Evolutionary conservation across 2,329 filamentous ascomycete genomes (phyloP), one percentile per base, ranked within the genome.

Genomic region (Pseudogymnoascus sp.): DNA sequence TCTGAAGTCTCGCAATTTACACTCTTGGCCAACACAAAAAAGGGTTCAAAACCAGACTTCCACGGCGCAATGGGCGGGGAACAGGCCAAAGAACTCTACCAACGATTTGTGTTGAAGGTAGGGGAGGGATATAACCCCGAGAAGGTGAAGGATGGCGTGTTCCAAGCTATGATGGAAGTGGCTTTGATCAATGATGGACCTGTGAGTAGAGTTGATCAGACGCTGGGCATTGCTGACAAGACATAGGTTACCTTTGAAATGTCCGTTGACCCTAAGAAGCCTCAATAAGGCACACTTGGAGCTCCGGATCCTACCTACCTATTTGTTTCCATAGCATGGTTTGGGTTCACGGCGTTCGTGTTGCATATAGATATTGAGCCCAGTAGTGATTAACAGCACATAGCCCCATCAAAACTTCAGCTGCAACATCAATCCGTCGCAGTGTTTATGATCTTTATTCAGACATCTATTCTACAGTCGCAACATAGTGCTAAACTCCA

Each of bases 101-200:
- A 92, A 62, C 81, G 88, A 72, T 97, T 99, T 77, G 85, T 92
- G 68, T 78, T 83, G 60, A 90, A 89, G 69, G 85, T 97, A 42
- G 83, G 86, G 69, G 80, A 86, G 61, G 81, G 85, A 2, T 96
- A 97, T 73, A 75, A 79, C 4, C 75, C 83, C 5, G 89, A 91
- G 7, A 87, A 82, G 66, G 92, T 99, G 63, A 92, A 96, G 73
- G 88, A 99, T 73, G 94, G 95, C n/a, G 86, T 93, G 30, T 99
- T 99, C 74, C 93, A 96, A 72, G 94, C 94, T 59, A 97, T 96
- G 92, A 99, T 99, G 94, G 89, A 97, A 72, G 93, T 99, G 63
- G 89, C 90, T 58, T 77, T 97, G 30, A 86, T 97, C 59, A 97
- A 97, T 68, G 93, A 97, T 68, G 86, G 86, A 1, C 86, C 86